Conservation (phyloP, 2,329 filamentous ascomycete species). For the Monosporascus sp. region DNA sequence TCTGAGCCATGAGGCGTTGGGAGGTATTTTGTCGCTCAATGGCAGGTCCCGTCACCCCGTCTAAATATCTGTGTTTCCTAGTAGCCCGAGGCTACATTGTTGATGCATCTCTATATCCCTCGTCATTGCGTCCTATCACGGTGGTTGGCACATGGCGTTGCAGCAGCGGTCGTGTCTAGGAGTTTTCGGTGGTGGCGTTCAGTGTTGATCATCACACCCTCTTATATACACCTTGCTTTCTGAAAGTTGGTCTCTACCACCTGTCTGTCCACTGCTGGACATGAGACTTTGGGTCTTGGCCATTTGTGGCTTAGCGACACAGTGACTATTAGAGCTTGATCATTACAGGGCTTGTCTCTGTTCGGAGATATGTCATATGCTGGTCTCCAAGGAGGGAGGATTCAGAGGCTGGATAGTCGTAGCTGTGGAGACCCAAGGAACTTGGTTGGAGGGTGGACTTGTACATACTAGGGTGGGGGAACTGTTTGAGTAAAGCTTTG, state of each 20-base stretch:
- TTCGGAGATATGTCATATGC: too few species aligned
- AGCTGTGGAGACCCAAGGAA: neutral
- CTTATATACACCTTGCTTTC: conserved; percentile 2
- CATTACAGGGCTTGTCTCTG: too few species aligned
- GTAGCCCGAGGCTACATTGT: conserved; percentile 16
- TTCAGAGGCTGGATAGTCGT: too few species aligned
- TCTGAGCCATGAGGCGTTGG: conserved; percentile 5
- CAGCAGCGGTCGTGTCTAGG: conserved; percentile 11
- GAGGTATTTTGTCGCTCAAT: conserved; percentile 3
- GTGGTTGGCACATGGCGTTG: conserved; percentile 12
- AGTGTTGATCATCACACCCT: conserved; percentile 8
- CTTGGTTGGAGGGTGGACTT: neutral
- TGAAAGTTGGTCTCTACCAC: neutral
- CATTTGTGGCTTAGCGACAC: neutral
- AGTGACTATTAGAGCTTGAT: neutral
- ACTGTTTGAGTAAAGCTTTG: conserved; percentile 1
- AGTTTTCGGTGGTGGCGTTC: conserved; percentile 15
- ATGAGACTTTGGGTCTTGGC: neutral
- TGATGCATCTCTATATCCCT: conserved; percentile 15
- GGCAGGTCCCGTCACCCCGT: conserved; percentile 3
- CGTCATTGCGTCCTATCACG: neutral
- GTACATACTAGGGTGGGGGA: conserved; percentile 3
- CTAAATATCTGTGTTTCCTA: conserved; percentile 2
- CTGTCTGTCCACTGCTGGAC: neutral
- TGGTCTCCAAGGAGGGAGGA: too few species aligned